Conservation (phyloP, 768 basidiomycete genomes). For the Phylloporus sp. region DNA sequence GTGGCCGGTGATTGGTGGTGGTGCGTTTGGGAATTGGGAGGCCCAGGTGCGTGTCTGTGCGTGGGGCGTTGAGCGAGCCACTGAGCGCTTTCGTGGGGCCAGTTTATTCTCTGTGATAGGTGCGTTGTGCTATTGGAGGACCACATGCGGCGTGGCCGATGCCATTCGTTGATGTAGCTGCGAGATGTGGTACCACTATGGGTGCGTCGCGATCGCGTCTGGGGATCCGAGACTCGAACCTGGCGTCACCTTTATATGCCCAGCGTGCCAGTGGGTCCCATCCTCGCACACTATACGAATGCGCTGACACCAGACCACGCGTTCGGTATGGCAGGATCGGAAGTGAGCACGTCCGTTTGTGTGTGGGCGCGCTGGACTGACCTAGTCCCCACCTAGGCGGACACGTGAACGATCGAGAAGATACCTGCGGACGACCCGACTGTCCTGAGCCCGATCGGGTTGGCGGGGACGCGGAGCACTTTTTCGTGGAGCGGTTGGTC, state of each 20-base stretch:
- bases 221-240: constrained; percentile 35
- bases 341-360: too few species aligned
- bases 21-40: constrained; percentile 17
- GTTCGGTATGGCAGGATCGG: too few species aligned
- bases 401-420: too few species aligned
- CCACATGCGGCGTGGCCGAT: background rate
- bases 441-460: constrained; percentile 18
- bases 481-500: constrained; percentile 26
- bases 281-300: too few species aligned
- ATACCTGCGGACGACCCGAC: constrained; percentile 24
- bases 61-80: background rate
- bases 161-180: constrained; percentile 29
- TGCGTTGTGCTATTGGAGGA: constrained; percentile 10
- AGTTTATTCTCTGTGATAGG: constrained; percentile 36
- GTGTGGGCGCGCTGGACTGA: too few species aligned
- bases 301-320: too few species aligned
- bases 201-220: constrained; percentile 40
- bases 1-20: constrained; percentile 17
- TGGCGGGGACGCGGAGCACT: constrained; percentile 8
- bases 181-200: constrained; percentile 47
- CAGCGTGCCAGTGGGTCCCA: constrained; percentile 34
- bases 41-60: constrained; percentile 14
- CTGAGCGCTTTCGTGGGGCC: background rate
- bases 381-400: too few species aligned
- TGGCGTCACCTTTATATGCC: constrained; percentile 36